Base-by-base conservation (phyloP, 2,329 filamentous ascomycete species). In the Mollisia scopiformis region DNA sequence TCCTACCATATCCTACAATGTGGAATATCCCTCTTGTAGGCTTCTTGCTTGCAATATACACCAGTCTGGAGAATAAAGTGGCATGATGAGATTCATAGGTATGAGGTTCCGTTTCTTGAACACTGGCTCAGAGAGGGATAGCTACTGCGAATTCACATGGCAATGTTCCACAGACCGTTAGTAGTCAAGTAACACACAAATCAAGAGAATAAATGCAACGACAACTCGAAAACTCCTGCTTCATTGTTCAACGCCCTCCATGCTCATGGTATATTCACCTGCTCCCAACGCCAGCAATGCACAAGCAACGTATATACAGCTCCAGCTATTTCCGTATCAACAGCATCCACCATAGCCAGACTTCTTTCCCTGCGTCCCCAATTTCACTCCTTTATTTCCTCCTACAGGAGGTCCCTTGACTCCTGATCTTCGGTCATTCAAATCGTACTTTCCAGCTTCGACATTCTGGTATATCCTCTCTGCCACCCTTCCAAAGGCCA, bases 391-490 rank as follows among this genome's bases (percentile, higher is more conserved):
- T 72, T 59, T 71, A 75, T 68, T 68, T 71, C 60, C 62, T 37
- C 81, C 75, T 69, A 87, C 74, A 65, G 84, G 76, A 66, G 88
- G 76, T 57, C 89, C 88, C 77, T 97, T 98, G 63, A 99, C 93
- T 27, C 95, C 95, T 63, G 90, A 94, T 73, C 93, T 85, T 72
- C 94, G 84, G 76, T 98, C 94, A 73, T 97, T 96, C 68, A 98
- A 79, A 77, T 99, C 93, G 75, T 98, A 98, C 55, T 73, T 74
- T 11, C 95, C 95, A 1, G 92, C 92, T 79, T 97, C 92, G 64
- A 99, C 97, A 72, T 98, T 98, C 75, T 94, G 88, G 74, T 96
- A 96, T 79, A 99, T 98, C 75, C 93, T 84, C 80, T 97, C 93
- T 21, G 95, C 93, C 14, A 98, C 93, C 72, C 95, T 88, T 73